Percentiles rank a stretch among this genome's conserved stretches.
These are phyloP conservation scores for Cichorium intybus DNA, from an alignment of 140 eudicot genomes.

Conservation along the genomic window DNA sequence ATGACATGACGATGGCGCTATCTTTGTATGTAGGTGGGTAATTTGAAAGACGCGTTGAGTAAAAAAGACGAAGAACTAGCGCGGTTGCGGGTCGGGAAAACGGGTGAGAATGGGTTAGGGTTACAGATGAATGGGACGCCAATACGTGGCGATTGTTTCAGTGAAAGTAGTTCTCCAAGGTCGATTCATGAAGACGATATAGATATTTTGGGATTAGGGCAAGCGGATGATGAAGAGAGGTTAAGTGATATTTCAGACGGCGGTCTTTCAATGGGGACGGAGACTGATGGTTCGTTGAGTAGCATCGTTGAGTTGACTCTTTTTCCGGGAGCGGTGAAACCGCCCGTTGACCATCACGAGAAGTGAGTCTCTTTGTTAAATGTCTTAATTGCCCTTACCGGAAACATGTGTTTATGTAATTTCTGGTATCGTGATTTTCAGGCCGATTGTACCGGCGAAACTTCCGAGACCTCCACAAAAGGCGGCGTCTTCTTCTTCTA, in stretches of 20 bases:
- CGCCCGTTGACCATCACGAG: slow-evolving; percentile 40
- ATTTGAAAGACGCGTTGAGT: slow-evolving; percentile 55
- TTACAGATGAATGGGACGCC: slow-evolving; percentile 26
- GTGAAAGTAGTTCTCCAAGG: not conserved
- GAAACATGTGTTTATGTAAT: not conserved
- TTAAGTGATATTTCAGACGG: slow-evolving; percentile 94
- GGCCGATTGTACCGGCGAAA: slow-evolving; percentile 45
- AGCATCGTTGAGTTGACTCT: slow-evolving; percentile 74
- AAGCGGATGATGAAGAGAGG: slow-evolving; percentile 80
- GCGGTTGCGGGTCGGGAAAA: slow-evolving; percentile 37
- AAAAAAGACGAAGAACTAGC: slow-evolving; percentile 71
- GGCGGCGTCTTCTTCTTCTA: slow-evolving; percentile 45
- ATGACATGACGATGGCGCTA: not conserved
- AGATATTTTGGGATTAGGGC: slow-evolving; percentile 73
- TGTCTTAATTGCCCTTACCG: not conserved
- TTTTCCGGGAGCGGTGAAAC: slow-evolving; percentile 60
- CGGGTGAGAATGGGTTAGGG: slow-evolving; percentile 41
- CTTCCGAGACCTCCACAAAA: slow-evolving; percentile 62
- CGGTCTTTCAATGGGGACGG: slow-evolving; percentile 87
- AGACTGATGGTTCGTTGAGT: slow-evolving; percentile 73
- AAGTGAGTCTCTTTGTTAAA: slow-evolving; percentile 44
- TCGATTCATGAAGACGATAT: slow-evolving; percentile 43
- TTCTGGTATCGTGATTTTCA: slow-evolving; percentile 23
- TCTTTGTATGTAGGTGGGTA: slow-evolving; percentile 45
- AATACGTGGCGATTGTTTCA: slow-evolving; percentile 6